phyloP scores from a whole-genome alignment of 805 yeast species.

The Starmerella stigmatis region DNA sequence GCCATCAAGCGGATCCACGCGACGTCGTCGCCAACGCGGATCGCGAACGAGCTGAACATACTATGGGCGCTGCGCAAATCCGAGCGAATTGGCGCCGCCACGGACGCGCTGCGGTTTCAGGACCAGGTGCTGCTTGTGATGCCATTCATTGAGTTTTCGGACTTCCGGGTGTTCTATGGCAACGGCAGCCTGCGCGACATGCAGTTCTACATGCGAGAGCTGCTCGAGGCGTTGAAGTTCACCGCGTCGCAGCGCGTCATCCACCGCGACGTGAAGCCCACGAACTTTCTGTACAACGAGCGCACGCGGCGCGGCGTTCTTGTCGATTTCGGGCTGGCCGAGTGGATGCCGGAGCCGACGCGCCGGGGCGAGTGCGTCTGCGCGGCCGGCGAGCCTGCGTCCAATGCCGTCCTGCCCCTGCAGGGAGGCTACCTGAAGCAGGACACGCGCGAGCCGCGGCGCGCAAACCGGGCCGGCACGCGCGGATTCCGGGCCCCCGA shows the following conservation, averaged over 20 bases:
- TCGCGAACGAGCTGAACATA: slow-evolving; percentile 74
- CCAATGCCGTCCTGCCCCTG: slow-evolving; percentile 25
- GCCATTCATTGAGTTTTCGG: slow-evolving; percentile 84
- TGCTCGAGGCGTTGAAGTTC: slow-evolving; percentile 62
- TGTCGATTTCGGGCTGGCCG: slow-evolving; percentile 91
- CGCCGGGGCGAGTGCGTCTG: slow-evolving; percentile 20
- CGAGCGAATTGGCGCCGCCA: slow-evolving; percentile 70
- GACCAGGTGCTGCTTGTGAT: slow-evolving; percentile 90
- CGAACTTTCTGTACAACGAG: slow-evolving; percentile 62
- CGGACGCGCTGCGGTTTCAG: slow-evolving; percentile 75
- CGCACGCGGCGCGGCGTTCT: slow-evolving; percentile 61
- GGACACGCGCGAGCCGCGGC: slow-evolving; percentile 75
- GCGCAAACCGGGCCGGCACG: slow-evolving; percentile 96
- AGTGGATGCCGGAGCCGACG: slow-evolving; percentile 31
- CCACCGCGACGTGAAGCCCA: slow-evolving; percentile 88
- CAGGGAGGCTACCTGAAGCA: slow-evolving; percentile 71
- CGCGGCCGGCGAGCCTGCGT: slow-evolving; percentile 21
- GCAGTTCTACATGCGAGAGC: slow-evolving; percentile 65
- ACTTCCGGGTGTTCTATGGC: slow-evolving; percentile 76
- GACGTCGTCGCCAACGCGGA: slow-evolving; percentile 87
- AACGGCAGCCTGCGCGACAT: slow-evolving; percentile 72
- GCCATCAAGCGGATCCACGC: slow-evolving; percentile 91
- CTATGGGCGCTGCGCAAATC: slow-evolving; percentile 37
- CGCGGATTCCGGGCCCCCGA: slow-evolving; percentile 94
- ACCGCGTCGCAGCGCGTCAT: slow-evolving; percentile 70